Evolutionary conservation across 805 yeast genomes (phyloP).

Genomic region (Hanseniaspora jakobsenii): DNA sequence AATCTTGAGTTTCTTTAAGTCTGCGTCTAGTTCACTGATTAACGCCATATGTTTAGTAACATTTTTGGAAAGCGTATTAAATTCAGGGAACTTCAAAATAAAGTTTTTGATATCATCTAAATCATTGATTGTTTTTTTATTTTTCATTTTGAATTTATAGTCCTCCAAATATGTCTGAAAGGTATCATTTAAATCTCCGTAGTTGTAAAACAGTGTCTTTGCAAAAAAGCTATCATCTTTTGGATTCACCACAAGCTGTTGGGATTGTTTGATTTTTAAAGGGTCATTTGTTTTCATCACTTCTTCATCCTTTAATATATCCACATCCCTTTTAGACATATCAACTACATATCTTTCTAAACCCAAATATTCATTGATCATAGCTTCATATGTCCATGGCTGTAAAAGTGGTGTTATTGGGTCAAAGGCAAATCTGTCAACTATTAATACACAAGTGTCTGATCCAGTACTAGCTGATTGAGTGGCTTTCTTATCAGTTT

Average conservation of each 20-base stretch:
- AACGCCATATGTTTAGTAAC: slow-evolving; percentile 86
- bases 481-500: slow-evolving; percentile 44
- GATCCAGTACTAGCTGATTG: too few species aligned
- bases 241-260: slow-evolving; percentile 52
- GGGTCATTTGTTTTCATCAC: slow-evolving; percentile 6
- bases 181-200: slow-evolving; percentile 86
- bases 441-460: slow-evolving; percentile 42
- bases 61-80: slow-evolving; percentile 73
- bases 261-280: slow-evolving; percentile 34
- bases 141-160: slow-evolving; percentile 69
- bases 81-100: slow-evolving; percentile 88
- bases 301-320: slow-evolving; percentile 11
- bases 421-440: slow-evolving; percentile 71
- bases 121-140: slow-evolving; percentile 52
- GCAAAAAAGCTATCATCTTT: slow-evolving; percentile 66
- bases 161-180: slow-evolving; percentile 74
- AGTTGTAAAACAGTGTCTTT: slow-evolving; percentile 76
- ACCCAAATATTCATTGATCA: slow-evolving; percentile 88
- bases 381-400: slow-evolving; percentile 97
- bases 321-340: slow-evolving; percentile 30
- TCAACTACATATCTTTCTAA: slow-evolving; percentile 71
- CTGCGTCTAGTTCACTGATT: slow-evolving; percentile 72
- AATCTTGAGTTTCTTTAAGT: slow-evolving; percentile 49
- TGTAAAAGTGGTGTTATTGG: slow-evolving; percentile 84
- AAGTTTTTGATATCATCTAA: slow-evolving; percentile 83